A percentile compares a stretch with the other conserved stretches of the same genome.
Evolutionary conservation across 768 basidiomycete genomes (phyloP).

Genomic region (Lactarius psammicola): DNA sequence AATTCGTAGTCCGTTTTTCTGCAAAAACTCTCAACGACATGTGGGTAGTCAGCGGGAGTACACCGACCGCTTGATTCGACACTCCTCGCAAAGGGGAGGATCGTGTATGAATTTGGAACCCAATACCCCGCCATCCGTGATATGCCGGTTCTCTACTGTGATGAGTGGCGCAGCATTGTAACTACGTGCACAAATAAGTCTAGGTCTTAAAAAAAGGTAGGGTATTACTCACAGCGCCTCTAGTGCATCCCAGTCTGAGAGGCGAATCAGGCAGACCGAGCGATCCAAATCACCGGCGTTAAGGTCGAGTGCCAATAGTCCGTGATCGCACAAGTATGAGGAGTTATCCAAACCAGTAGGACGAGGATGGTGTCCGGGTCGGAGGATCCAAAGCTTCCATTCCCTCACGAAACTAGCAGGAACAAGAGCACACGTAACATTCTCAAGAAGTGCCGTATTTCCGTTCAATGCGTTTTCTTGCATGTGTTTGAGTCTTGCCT

Average conservation of each 20-base stretch:
- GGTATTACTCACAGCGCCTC: constrained; percentile 50
- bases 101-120: constrained; percentile 34
- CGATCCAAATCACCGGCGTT: constrained; percentile 61
- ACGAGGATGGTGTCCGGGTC: constrained; percentile 52
- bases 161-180: constrained; percentile 27
- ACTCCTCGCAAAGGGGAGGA: constrained; percentile 28
- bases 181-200: constrained; percentile 7
- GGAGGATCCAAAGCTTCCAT: constrained; percentile 71
- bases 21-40: neutral
- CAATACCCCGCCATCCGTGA: constrained; percentile 18
- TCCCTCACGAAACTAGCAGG: constrained; percentile 58
- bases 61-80: constrained; percentile 28
- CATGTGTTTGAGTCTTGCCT: constrained; percentile 67
- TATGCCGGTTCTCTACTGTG: constrained; percentile 16
- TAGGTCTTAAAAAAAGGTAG: neutral
- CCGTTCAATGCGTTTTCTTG: constrained; percentile 52
- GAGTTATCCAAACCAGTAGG: constrained; percentile 64
- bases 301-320: constrained; percentile 61
- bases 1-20: constrained; percentile 58
- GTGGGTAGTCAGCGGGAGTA: constrained; percentile 6
- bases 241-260: constrained; percentile 63
- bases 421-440: constrained; percentile 55
- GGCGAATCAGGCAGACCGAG: constrained; percentile 54
- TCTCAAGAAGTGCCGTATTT: constrained; percentile 46
- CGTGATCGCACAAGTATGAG: constrained; percentile 66